phyloP scores from a whole-genome alignment of 306 rosid genomes.

The Alnus rubra region DNA sequence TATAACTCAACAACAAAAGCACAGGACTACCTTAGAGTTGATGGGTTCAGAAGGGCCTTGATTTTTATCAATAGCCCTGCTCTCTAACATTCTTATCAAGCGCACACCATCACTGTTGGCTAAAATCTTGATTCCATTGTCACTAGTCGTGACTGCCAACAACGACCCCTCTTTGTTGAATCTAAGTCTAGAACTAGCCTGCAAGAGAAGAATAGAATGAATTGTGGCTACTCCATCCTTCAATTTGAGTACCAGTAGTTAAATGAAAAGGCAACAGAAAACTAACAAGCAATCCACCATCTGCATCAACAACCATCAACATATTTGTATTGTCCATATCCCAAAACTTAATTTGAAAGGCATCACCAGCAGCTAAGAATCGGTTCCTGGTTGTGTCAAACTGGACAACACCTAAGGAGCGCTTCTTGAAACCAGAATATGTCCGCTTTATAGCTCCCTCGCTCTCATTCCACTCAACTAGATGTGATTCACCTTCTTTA shows the following conservation, averaged over 20 bases:
- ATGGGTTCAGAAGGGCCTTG: slow-evolving; percentile 44
- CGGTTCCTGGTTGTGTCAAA: slow-evolving; percentile 51
- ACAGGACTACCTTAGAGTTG: slow-evolving; percentile 35
- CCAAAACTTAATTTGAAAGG: slow-evolving; percentile 53
- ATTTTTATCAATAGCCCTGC: slow-evolving; percentile 41
- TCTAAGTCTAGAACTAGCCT: slow-evolving; percentile 49
- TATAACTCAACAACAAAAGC: not conserved
- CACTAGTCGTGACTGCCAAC: slow-evolving; percentile 46
- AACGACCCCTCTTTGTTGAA: slow-evolving; percentile 52
- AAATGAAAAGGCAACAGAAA: not conserved
- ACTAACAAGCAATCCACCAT: slow-evolving; percentile 47
- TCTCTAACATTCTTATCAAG: slow-evolving; percentile 42
- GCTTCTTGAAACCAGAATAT: slow-evolving; percentile 44
- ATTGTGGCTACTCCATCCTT: slow-evolving; percentile 2
- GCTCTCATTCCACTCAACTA: slow-evolving; percentile 55
- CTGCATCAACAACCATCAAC: slow-evolving; percentile 43
- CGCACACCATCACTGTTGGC: slow-evolving; percentile 44
- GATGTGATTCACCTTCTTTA: slow-evolving; percentile 50
- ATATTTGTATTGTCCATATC: slow-evolving; percentile 42
- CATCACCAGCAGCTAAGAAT: slow-evolving; percentile 51
- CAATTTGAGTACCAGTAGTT: not conserved
- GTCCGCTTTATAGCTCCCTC: slow-evolving; percentile 50
- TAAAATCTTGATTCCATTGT: slow-evolving; percentile 45
- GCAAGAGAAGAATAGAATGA: slow-evolving; percentile 21
- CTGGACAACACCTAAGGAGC: slow-evolving; percentile 46